These are phyloP conservation scores for Stachybotrys elegans DNA, from an alignment of 2,329 filamentous ascomycete species.

Conservation along the genomic window DNA sequence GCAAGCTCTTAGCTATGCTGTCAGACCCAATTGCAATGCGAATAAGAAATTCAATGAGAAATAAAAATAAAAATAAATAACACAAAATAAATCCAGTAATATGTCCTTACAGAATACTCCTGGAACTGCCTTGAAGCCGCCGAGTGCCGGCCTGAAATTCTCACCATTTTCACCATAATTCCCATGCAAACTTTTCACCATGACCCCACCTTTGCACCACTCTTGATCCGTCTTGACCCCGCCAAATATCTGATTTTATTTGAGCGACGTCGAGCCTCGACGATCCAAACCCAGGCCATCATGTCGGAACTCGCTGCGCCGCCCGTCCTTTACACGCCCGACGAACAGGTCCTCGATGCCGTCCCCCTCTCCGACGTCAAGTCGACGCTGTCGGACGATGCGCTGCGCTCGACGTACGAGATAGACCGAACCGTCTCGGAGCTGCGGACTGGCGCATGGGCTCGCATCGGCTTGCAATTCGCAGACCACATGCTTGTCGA, in stretches of 20 bases:
- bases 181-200: constrained; percentile 11
- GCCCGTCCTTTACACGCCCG: constrained; percentile 60
- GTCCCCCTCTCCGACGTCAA: constrained; percentile 28
- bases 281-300: neutral
- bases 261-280: constrained; percentile 1
- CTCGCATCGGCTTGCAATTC: constrained; percentile 84
- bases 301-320: constrained; percentile 48
- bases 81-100: too few relatives aligned
- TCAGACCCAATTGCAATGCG: too few relatives aligned
- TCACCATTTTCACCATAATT: neutral
- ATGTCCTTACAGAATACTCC: too few relatives aligned
- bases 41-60: too few relatives aligned
- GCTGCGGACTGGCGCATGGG: constrained; percentile 67
- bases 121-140: too few relatives aligned
- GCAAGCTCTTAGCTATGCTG: too few relatives aligned
- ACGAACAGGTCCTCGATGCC: constrained; percentile 53
- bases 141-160: neutral
- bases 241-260: constrained; percentile 5
- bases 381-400: constrained; percentile 51
- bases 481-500: constrained; percentile 89
- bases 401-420: constrained; percentile 76
- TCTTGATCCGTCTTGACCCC: constrained; percentile 4
- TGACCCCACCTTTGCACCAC: constrained; percentile 25
- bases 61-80: too few relatives aligned
- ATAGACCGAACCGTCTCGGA: constrained; percentile 73